Evolutionary conservation across 2,329 filamentous ascomycete genomes (phyloP).

Genomic region (Ophiostoma sp.): DNA sequence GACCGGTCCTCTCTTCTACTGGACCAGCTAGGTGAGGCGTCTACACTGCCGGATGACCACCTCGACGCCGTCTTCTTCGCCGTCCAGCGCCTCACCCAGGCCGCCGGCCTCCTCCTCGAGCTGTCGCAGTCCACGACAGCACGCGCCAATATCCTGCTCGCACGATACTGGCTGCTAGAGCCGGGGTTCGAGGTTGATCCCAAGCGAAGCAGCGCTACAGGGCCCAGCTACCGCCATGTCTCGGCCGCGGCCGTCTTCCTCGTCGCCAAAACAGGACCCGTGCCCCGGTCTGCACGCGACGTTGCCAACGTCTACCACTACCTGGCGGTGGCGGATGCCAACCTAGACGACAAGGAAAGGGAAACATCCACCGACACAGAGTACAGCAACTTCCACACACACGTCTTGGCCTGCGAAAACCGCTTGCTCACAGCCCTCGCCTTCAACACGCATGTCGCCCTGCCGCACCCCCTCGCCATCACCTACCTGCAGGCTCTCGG

Average conservation of each 20-base stretch:
- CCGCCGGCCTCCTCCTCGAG: conserved; percentile 72
- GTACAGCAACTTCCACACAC: conserved; percentile 61
- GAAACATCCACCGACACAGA: conserved; percentile 52
- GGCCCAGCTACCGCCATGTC: conserved; percentile 42
- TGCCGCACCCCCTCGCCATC: conserved; percentile 80
- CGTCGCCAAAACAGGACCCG: conserved; percentile 72
- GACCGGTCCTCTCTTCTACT: conserved; percentile 45
- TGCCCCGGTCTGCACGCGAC: conserved; percentile 70
- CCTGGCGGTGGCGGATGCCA: conserved; percentile 52
- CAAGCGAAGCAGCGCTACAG: neutral
- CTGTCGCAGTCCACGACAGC: conserved; percentile 82
- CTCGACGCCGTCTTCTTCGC: conserved; percentile 68
- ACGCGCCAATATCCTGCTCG: conserved; percentile 75
- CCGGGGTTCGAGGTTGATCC: conserved; percentile 31
- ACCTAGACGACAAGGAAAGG: conserved; percentile 34
- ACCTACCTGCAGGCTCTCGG: conserved; percentile 91
- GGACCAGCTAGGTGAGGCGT: neutral
- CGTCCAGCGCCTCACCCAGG: conserved; percentile 68
- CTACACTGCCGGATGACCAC: conserved; percentile 57
- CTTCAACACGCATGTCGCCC: conserved; percentile 77
- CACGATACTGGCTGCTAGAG: conserved; percentile 68
- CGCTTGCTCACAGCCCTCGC: conserved; percentile 69
- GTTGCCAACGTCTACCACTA: conserved; percentile 81
- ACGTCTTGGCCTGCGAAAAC: conserved; percentile 69
- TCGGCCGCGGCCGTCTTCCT: conserved; percentile 80